Base-by-base conservation (phyloP, 2,329 filamentous ascomycete genomes). In the Apiospora marii region DNA sequence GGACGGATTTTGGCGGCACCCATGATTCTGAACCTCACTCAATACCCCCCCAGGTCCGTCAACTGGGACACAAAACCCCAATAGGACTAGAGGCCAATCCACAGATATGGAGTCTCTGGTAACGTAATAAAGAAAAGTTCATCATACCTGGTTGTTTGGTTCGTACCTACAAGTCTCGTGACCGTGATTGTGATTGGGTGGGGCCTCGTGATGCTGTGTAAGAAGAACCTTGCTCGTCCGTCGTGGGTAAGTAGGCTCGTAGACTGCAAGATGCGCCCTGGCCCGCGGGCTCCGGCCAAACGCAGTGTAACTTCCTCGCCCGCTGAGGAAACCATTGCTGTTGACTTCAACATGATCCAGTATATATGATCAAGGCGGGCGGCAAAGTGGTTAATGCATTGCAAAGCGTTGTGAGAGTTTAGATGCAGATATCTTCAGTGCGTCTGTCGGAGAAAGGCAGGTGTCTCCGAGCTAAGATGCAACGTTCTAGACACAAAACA, bases 1-100 rank as follows among this genome's bases (percentile, higher is more conserved):
- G 79, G 77, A 77, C 72, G 79, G 78, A 78, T 77, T 79, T 74
- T 78, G 79, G 79, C 78, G 79, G 79, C 79, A 79, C 76, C 76
- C 76, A 80, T 80, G 79, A 80, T 80, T 79, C 78, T 76, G 76
- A 80, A 74, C 76, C 75, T 68, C 37, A 68, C 37, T 46, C 79
- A 77, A 79, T 78, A 79, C 79, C 79, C 77, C 76, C 76, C 74
- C 74, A 76, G 77, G 77, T 79, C 79, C 78, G 79, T 77, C 78
- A 76, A 75, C 77, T 76, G 75, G 78, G 77, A 77, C 74, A 77
- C 71, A 71, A 49, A 64, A 73, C 75, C 77, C 74, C 74, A 77
- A 72, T 41, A 72, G 75, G 74, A 75, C 73, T 76, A 79, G 78
- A 79, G 72, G 74, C 77, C 77, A 79, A 75, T 78, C 76, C 75